Evolutionary conservation across 352 stramenopile genomes (phyloP).

Genomic region (Pythium sp.): DNA sequence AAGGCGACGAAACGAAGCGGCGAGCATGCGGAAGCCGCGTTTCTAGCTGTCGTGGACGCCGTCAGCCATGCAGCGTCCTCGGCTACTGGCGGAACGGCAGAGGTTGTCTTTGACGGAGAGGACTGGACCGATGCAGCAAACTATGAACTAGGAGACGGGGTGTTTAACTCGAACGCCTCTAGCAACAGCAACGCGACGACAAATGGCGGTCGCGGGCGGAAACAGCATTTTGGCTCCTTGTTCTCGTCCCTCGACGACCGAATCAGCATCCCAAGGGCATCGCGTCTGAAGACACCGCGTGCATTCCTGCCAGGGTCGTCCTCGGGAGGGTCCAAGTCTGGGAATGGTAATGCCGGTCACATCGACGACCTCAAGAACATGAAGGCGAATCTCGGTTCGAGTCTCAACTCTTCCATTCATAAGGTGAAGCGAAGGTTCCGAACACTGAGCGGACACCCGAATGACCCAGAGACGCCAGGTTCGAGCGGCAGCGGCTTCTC

Average conservation of each 20-base stretch:
- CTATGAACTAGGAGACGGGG: conserved; percentile 27
- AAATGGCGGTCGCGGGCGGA: conserved; percentile 30
- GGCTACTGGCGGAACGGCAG: conserved; percentile 23
- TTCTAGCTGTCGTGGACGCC: conserved; percentile 65
- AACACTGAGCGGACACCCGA: conserved; percentile 52
- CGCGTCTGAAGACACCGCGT: conserved; percentile 49
- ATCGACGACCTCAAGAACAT: conserved; percentile 77
- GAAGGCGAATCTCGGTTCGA: conserved; percentile 71
- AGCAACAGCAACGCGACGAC: conserved; percentile 16
- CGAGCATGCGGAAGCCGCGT: conserved; percentile 67
- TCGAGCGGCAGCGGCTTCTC: conserved; percentile 9
- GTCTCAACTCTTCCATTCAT: conserved; percentile 62
- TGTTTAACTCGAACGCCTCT: conserved; percentile 1
- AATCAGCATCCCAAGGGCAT: conserved; percentile 45
- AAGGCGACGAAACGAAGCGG: conserved; percentile 63
- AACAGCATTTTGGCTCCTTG: conserved; percentile 37
- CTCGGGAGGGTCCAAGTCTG: conserved; percentile 7
- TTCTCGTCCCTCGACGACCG: conserved; percentile 64
- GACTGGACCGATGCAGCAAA: conserved; percentile 47
- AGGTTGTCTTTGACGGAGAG: conserved; percentile 50
- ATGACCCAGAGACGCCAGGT: conserved; percentile 28
- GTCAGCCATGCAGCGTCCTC: conserved; percentile 47
- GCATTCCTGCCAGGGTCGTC: conserved; percentile 28
- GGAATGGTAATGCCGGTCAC: conserved; percentile 26
- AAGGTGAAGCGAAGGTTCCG: conserved; percentile 76